Evolutionary conservation across 108 stramenopile species (phyloP).

Genomic region (Epithemia pelagica): DNA sequence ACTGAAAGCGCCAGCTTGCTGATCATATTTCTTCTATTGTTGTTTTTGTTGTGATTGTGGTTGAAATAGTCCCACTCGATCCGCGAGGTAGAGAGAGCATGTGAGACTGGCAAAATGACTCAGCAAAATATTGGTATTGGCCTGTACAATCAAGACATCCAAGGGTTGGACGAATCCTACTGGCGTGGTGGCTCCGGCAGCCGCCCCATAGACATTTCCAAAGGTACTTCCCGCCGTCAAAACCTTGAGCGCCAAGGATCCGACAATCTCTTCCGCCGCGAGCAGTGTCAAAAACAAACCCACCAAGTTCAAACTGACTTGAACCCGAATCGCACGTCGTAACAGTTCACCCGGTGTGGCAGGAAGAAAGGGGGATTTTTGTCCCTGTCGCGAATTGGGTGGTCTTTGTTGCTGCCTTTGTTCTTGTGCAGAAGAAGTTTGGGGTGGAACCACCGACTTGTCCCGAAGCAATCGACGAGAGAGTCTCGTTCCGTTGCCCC

Average conservation of each 20-base stretch:
- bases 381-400: neutral
- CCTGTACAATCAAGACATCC: conserved; percentile 88
- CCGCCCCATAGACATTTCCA: conserved; percentile 14
- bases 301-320: conserved; percentile 63
- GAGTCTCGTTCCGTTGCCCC: conserved; percentile 66
- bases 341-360: conserved; percentile 64
- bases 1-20: too few relatives aligned
- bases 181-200: conserved; percentile 27
- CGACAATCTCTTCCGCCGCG: conserved; percentile 87
- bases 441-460: conserved; percentile 11
- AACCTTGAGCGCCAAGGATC: conserved; percentile 79
- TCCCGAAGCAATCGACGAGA: conserved; percentile 43
- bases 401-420: neutral
- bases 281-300: conserved; percentile 79
- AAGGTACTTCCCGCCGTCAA: conserved; percentile 38
- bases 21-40: too few relatives aligned
- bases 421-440: neutral
- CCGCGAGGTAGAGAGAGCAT: conserved; percentile 56
- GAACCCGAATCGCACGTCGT: conserved; percentile 62
- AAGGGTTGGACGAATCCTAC: conserved; percentile 66
- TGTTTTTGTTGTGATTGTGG: conserved; percentile 43
- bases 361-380: neutral
- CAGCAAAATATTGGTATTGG: conserved; percentile 87
- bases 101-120: conserved; percentile 84
- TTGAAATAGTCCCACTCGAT: conserved; percentile 39